phyloP scores from a whole-genome alignment of 176 grass and related monocot species.

The Oryza glumipatula region DNA sequence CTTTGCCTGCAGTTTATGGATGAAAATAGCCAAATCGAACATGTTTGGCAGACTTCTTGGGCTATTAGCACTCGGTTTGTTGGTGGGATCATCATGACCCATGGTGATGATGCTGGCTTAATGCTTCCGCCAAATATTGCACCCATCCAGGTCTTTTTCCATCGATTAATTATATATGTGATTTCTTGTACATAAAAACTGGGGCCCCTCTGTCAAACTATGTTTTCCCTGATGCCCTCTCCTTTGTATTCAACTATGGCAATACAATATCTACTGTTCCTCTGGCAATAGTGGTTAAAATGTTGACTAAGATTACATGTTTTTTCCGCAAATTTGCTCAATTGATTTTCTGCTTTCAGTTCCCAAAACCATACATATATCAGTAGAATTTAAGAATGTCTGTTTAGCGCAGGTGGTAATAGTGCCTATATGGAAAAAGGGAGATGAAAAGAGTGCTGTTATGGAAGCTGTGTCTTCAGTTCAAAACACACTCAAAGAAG shows the following conservation, averaged over 20 bases:
- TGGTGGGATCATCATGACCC: slow-evolving; percentile 97
- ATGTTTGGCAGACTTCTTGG: slow-evolving; percentile 99
- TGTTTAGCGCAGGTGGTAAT: slow-evolving; percentile 72
- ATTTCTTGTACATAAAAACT: slow-evolving; percentile 23
- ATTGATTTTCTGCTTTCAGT: background rate
- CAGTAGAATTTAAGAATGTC: slow-evolving; percentile 5
- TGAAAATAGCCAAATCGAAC: slow-evolving; percentile 92
- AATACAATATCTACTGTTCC: background rate
- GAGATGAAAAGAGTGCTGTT: slow-evolving; percentile 71
- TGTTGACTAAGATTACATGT: background rate
- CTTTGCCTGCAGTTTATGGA: slow-evolving; percentile 73
- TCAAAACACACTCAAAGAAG: slow-evolving; percentile 69
- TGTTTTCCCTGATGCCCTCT: background rate
- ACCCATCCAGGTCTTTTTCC: slow-evolving; percentile 78
- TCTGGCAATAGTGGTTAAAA: slow-evolving; percentile 9
- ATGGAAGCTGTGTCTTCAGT: slow-evolving; percentile 78
- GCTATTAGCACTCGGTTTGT: slow-evolving; percentile 96
- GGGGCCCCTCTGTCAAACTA: slow-evolving; percentile 26
- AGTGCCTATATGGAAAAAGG: slow-evolving; percentile 96
- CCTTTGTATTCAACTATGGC: slow-evolving; percentile 3
- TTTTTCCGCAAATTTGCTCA: background rate
- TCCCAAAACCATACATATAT: slow-evolving; percentile 5
- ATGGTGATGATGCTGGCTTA: slow-evolving; percentile 93
- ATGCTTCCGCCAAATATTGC: slow-evolving; percentile 97
- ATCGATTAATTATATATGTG: slow-evolving; percentile 13